Base-by-base conservation (phyloP, 2,329 filamentous ascomycete genomes). In the Alternaria arbusti region DNA sequence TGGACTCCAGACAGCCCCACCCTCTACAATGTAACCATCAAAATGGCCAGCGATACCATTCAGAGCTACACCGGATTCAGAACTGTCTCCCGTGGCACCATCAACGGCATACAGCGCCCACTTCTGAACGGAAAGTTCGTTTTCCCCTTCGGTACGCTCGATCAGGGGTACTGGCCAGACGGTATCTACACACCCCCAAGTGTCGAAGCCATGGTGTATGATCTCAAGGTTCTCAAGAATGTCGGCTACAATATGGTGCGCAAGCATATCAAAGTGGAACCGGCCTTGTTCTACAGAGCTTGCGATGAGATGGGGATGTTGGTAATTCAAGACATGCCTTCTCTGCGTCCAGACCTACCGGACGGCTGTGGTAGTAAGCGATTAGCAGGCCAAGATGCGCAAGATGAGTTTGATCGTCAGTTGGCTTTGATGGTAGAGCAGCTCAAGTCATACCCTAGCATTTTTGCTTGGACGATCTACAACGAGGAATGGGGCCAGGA, bases 111-210 rank as follows among this genome's bases (percentile, higher is more conserved):
- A 2, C 81, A 86, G 59, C 85, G 90, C 0, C 89, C 89, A 0
- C 76, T 91, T 0, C 78, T 92, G 43, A 93, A 92, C 65, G 89
- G 88, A n/a, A 82, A 91, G 57, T 90, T 90, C 43, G 80, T 88
- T 12, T 92, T 92, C 75, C 83, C 86, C 45, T 90, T 91, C 55
- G 89, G 89, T 4, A 90, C 89, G 0, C 82, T 92, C 0, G 90
- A 92, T 61, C 90, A 92, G 69, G 90, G 90, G 0, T 91, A 84
- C 75, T 92, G 89, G 90, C 90, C 89, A 0, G 90, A 92, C 70
- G 90, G 90, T 0, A 80, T 92, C 4, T 86, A 92, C 72, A 85
- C 85, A 0, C 85, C 90, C 0, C 90, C 90, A 0, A 91, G 84
- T 9, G 81, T 83, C 4, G 89, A 92, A 65, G 90, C 90, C 0